Evolutionary conservation across 2,329 filamentous ascomycete genomes (phyloP), one percentile per base, ranked within the genome.

Genomic region (Aureobasidium sp.): DNA sequence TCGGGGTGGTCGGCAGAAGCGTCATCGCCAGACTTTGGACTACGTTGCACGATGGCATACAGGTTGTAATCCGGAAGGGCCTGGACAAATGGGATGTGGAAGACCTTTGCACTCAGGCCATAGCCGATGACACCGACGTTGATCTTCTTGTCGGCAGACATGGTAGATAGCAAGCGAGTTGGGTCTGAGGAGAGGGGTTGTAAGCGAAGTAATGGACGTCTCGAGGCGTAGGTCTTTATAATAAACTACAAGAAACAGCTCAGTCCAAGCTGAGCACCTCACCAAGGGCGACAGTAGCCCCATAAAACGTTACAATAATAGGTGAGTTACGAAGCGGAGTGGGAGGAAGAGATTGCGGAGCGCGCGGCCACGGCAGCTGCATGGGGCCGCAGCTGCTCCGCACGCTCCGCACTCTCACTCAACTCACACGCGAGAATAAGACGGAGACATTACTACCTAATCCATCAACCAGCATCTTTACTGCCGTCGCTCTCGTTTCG

Each of bases 31-130:
- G 81, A 74, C 64, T 81, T 82, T 6, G 88, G 88, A 5, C 77
- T 82, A 62, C 89, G 84, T 74, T 94, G 89, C 29, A 93, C 86
- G 66, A 94, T 85, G 64, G 86, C 84, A 69, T 90, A 83, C 21
- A 93, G 82, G 57, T 79, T 84, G 70, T 91, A 80, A 7, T 84
- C 62, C 19, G 70, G 78, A 0, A 86, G 83, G 31, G 80, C 79
- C 57, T 77, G 76, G 73, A 94, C 81, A 74, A 91, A 88, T 64
- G 89, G 89, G 69, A 93, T 90, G 74, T 94, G 89, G 75, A 93
- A 94, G 74, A 88, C 79, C 70, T 91, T 92, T 73, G 89, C 89
- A 60, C 79, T 82, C 68, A 84, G 71, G 66, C 82, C 82, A 70
- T 84, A 85, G 67, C 83, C 82, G 61, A 85, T 77, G 40, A 85